Base-by-base conservation (phyloP, 2,329 filamentous ascomycete genomes). In the Penicillium italicum region DNA sequence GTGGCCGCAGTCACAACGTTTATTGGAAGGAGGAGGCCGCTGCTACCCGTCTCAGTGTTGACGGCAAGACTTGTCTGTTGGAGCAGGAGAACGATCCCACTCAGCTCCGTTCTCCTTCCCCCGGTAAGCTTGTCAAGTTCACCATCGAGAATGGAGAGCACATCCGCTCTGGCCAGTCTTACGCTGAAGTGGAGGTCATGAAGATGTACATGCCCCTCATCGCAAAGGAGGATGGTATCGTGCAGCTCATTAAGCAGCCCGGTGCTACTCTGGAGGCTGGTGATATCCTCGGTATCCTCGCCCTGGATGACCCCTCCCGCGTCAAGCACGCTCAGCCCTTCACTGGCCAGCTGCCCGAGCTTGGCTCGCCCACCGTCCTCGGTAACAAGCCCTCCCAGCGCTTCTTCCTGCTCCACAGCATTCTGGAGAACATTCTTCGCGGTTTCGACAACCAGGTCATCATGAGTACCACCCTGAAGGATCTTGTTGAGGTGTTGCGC, bases 131-230 rank as follows among this genome's bases (percentile, higher is more conserved):
- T 34, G 93, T 99, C 79, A 97, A 96, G 79, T 99, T 94, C 77
- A 89, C 91, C 1, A 90, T 99, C 2, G 94, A 97, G 75, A 97
- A 96, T 69, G 94, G 94, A 58, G 84, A 91, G 65, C 94, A 99
- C 73, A 86, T 99, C 75, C 88, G 85, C 75, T 91, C 95, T 66
- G 93, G 93, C 55, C 90, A 97, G 75, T 82, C 93, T 33, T 99
- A 91, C 70, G 94, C 94, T 53, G 94, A 99, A 76, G 93, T 99
- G 38, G 94, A 99, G 78, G 94, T 99, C 77, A 99, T 99, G 94
- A 99, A 99, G 84, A 99, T 99, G 94, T 97, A 97, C 83, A 99
- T 99, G 94, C 94, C 94, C 69, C 82, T 99, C 53, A 84, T 99
- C 59, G 90, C 94, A 3, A 88, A 92, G 72, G 94, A 99, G 75